A percentile compares a stretch with the other conserved stretches of the same genome.
phyloP scores from a whole-genome alignment of 805 yeast genomes.

The Zygosaccharomyces pseudorouxii region DNA sequence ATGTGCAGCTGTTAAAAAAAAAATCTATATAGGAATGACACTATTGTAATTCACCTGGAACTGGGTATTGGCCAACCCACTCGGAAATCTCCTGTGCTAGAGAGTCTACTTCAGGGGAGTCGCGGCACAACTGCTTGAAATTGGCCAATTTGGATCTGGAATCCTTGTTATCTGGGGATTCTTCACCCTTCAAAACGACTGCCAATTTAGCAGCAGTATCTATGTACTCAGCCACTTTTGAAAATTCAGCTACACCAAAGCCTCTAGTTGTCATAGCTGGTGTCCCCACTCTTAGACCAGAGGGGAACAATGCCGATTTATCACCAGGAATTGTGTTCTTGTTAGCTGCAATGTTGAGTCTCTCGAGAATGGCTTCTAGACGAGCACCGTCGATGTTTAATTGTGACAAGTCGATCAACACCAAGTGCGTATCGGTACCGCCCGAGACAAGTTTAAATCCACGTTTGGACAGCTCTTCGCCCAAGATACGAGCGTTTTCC shows the following conservation, averaged over 20 bases:
- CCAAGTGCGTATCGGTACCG: constrained; percentile 94
- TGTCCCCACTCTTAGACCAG: constrained; percentile 94
- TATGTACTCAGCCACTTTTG: constrained; percentile 72
- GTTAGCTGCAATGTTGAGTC: constrained; percentile 88
- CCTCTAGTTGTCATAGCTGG: constrained; percentile 99
- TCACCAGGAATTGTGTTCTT: constrained; percentile 97
- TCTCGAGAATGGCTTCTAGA: constrained; percentile 84
- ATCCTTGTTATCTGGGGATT: constrained; percentile 44
- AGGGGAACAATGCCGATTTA: constrained; percentile 90
- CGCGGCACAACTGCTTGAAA: constrained; percentile 68
- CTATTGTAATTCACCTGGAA: constrained; percentile 67
- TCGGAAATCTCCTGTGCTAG: constrained; percentile 61
- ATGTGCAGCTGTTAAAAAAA: constrained; percentile 13
- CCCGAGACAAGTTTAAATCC: constrained; percentile 79
- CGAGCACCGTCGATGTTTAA: constrained; percentile 89
- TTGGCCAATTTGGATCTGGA: constrained; percentile 58
- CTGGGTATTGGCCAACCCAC: constrained; percentile 77
- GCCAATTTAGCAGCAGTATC: constrained; percentile 74
- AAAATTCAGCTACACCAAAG: constrained; percentile 71
- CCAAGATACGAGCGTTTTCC: constrained; percentile 74
- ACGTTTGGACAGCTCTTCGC: constrained; percentile 53
- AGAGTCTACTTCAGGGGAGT: constrained; percentile 53
- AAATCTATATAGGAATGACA: background rate
- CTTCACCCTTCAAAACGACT: constrained; percentile 49
- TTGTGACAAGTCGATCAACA: constrained; percentile 75